Evolutionary conservation across 1,139 yeast species (phyloP).

Genomic region (Wickerhamomyces sp.): DNA sequence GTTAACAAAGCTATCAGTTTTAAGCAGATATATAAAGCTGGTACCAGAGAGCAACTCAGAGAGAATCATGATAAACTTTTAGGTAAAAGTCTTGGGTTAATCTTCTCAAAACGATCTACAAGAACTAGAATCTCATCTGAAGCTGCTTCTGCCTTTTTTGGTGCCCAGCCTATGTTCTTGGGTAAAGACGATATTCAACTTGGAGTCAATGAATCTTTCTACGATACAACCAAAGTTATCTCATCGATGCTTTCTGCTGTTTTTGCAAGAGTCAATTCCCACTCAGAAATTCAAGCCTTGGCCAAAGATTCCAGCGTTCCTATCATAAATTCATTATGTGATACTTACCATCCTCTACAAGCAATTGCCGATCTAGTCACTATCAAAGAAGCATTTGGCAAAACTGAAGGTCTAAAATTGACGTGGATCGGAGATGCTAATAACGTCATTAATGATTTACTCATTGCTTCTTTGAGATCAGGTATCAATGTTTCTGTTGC

Average conservation of each 20-base stretch:
- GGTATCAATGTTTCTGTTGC: constrained; percentile 85
- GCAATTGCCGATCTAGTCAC: constrained; percentile 90
- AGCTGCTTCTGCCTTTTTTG: constrained; percentile 90
- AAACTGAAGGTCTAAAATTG: constrained; percentile 50
- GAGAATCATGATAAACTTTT: constrained; percentile 52
- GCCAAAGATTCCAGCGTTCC: constrained; percentile 80
- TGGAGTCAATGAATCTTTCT: constrained; percentile 87
- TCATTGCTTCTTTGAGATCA: constrained; percentile 81
- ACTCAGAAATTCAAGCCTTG: constrained; percentile 74
- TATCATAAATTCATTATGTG: constrained; percentile 89
- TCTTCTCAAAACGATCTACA: constrained; percentile 89
- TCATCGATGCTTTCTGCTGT: constrained; percentile 94
- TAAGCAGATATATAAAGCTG: constrained; percentile 52
- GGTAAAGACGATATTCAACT: constrained; percentile 95
- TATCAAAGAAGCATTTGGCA: constrained; percentile 70
- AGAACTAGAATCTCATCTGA: constrained; percentile 92
- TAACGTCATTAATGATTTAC: constrained; percentile 89
- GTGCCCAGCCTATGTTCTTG: constrained; percentile 94
- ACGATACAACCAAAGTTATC: constrained; percentile 83
- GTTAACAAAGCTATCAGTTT: constrained; percentile 63
- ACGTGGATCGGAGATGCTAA: constrained; percentile 98
- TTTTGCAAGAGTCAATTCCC: constrained; percentile 90
- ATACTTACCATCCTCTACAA: constrained; percentile 88
- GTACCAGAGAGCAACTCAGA: constrained; percentile 37
- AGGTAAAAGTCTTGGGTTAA: constrained; percentile 78